These are phyloP conservation scores for Bryoerythrophyllum caledonicum DNA, from an alignment of 225 moss, liverwort and hornwort genomes.

Conservation along the genomic window DNA sequence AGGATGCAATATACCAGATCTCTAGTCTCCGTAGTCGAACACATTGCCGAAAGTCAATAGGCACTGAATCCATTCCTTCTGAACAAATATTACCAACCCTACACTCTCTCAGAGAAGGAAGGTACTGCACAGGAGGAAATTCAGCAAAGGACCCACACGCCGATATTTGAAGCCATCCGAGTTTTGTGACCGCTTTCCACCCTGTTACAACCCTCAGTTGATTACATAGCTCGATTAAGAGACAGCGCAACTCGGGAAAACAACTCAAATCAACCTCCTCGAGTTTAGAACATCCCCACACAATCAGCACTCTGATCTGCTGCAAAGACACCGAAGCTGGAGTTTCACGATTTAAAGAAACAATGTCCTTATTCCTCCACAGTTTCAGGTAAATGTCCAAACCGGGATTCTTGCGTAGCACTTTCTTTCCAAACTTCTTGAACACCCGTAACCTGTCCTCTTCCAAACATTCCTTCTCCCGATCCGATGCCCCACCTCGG, in stretches of 20 bases:
- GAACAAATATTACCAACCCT: too few species aligned
- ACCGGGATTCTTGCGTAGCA: neutral
- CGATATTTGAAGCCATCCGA: neutral
- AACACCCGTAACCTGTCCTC: neutral
- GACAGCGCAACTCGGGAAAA: neutral
- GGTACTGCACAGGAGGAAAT: neutral
- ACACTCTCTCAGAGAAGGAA: neutral
- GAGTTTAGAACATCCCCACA: neutral
- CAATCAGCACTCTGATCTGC: neutral
- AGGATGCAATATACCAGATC: accelerated
- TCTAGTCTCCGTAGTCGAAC: neutral
- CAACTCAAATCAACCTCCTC: neutral
- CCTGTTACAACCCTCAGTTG: neutral
- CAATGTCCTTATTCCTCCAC: too few species aligned
- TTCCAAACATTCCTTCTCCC: accelerated
- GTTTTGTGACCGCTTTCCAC: neutral
- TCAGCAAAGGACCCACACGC: accelerated
- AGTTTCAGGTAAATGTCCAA: neutral
- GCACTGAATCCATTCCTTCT: neutral
- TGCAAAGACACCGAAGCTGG: neutral
- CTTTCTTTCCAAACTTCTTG: neutral
- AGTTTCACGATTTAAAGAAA: too few species aligned
- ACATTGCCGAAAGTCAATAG: neutral
- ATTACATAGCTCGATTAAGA: accelerated
- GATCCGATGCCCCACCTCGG: accelerated